Conservation (phyloP, 169 alveolate genomes). For the Plasmodium falciparum region DNA sequence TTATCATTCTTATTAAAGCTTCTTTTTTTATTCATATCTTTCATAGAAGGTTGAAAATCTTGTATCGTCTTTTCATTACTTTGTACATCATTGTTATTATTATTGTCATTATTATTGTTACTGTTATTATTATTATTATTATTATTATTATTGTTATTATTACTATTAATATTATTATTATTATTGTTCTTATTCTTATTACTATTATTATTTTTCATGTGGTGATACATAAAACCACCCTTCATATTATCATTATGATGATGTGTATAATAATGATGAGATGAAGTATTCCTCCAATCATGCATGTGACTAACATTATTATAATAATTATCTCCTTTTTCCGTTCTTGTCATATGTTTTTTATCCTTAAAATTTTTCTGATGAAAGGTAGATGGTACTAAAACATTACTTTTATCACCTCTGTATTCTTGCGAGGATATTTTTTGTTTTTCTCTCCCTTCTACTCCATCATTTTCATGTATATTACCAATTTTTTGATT, state of each 20-base stretch:
- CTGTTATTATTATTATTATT: too few species aligned
- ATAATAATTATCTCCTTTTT: conserved; percentile 10
- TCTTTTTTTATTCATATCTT: conserved; percentile 45
- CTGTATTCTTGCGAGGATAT: neutral
- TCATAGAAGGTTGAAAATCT: conserved; percentile 20
- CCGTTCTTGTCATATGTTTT: conserved; percentile 8
- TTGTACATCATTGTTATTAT: conserved; percentile 1
- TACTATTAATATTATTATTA: neutral
- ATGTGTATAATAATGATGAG: neutral
- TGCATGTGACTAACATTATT: conserved; percentile 1
- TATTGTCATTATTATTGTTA: neutral
- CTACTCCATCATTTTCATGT: neutral
- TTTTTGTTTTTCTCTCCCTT: neutral
- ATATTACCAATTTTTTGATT: neutral
- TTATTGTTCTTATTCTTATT: neutral
- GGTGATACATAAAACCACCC: conserved; percentile 1
- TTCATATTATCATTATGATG: conserved; percentile 8
- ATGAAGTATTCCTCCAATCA: conserved; percentile 31
- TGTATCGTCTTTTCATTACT: neutral
- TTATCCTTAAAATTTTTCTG: conserved; percentile 20
- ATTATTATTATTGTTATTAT: neutral
- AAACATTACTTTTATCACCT: neutral
- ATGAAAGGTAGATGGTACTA: neutral
- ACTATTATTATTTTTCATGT: neutral
- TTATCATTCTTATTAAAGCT: conserved; percentile 32